Evolutionary conservation across 176 grass and related monocot genomes (phyloP), one percentile per base, ranked within the genome.

Genomic region (Oryza glaberrima): DNA sequence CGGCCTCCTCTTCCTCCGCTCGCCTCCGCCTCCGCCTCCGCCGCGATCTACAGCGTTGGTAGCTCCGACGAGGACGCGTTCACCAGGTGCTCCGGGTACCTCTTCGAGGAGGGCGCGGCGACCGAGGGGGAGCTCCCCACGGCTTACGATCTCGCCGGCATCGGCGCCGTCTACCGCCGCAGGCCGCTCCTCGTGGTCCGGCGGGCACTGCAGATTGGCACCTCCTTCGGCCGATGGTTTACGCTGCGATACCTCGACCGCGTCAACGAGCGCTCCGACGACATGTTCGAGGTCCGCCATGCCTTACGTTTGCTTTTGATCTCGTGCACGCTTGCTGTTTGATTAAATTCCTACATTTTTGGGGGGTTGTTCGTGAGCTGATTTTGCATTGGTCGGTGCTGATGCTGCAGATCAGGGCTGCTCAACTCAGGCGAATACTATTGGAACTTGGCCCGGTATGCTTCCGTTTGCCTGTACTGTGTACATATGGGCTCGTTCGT

Each of bases 181-280:
- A 83, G 89, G 63, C 96, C 96, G 77, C 80, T 98, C 66, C 85
- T 98, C 91, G 91, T 98, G 67, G 89, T 98, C 69, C 91, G 96
- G 7, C 80, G 93, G 22, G 90, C 90, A 15, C 46, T 93, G 71
- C 96, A 98, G 85, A 95, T 98, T 60, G 77, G 86, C 23, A 14
- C 77, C 41, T 88, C 96, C 19, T 98, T 98, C n/a, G 91, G 93
- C 48, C 86, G 96, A 5, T 98, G 96, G 96, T 95, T 98, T 76
- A 91, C 81, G 70, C 45, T 79, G 45, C 81, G 96, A 12, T 98
- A 95, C 73, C 69, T 95, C 52, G 96, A 98, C 52, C 38, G 73
- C 70, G n/a, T 94, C 35, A 85, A 77, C 20, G 96, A 89, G 48
- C 91, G 93, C 11, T 76, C 93, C 20, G 85, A 95, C 75, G 89